Evolutionary conservation across 257 asterid species (phyloP), one percentile per base, ranked within the genome.

Genomic region (Plectranthus barbatus): DNA sequence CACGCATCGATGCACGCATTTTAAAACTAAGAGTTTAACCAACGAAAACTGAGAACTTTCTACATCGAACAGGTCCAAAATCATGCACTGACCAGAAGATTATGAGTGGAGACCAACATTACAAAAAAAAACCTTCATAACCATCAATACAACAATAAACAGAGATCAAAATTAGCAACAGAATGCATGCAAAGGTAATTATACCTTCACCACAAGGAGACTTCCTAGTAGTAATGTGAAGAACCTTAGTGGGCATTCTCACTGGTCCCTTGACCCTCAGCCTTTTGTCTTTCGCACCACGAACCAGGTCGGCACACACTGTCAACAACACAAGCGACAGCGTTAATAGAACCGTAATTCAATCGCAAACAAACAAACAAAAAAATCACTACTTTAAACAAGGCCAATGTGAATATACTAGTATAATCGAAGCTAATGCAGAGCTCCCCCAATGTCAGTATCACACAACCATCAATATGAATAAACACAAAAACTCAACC

Each of bases 121-220:
- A 36, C 5, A 31, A 12, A 17, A 52, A 1, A 5, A 49, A 2
- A 8, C 12, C 19, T 10, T 37, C 24, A 9, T 12, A 9, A 24
- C 21, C 7, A 14, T 13, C 21, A 44, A 53, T 19, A 14, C 5
- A 29, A 37, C 39, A 14, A 12, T 1, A 14, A 14, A 33, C 9
- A 23, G 17, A 19, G 18, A 41, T 4, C 7, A 1, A 20, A 14
- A 14, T 0, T 1, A 19, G 20, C 2, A 18, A 40, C 14, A 9
- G 24, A 8, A 63, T 12, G 11, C 3, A 36, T 9, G 48, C 0
- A 33, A 23, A 17, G 4, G 4, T 31, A 26, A 39, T 14, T 1
- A 60, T 72, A 83, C 88, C 90, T 86, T 86, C 86, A 51, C 90
- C 90, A 59, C 90, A 86, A 1, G 90, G 90, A 17, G 94, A 77